Conservation (phyloP, 2,329 filamentous ascomycete species). For the Lasiodiplodia citricola region DNA sequence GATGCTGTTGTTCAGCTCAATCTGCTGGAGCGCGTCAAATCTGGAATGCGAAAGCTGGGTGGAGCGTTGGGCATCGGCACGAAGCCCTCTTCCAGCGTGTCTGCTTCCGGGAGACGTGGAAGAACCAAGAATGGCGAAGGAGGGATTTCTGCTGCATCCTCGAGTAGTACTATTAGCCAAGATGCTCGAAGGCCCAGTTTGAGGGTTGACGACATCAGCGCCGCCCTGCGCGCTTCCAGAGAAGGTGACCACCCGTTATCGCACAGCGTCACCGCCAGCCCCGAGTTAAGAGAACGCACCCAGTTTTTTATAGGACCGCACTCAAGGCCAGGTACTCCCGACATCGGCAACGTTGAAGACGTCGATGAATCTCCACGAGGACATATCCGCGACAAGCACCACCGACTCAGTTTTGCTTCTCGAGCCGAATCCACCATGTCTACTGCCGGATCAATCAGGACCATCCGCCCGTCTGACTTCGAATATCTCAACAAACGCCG, state of each 20-base stretch:
- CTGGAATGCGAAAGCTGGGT: conserved; percentile 68
- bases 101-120: conserved; percentile 57
- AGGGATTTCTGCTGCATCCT: conserved; percentile 58
- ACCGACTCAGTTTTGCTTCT: conserved; percentile 44
- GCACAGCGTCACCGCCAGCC: conserved; percentile 74
- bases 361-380: conserved; percentile 31
- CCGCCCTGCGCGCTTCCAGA: conserved; percentile 55
- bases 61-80: conserved; percentile 61
- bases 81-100: background rate
- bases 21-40: conserved; percentile 82
- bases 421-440: conserved; percentile 44
- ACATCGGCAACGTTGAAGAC: conserved; percentile 36
- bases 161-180: conserved; percentile 61
- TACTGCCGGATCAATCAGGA: conserved; percentile 50
- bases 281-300: conserved; percentile 54
- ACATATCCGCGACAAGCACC: conserved; percentile 31
- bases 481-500: conserved; percentile 31
- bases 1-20: conserved; percentile 88
- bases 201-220: conserved; percentile 63
- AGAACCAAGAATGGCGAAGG: conserved; percentile 61
- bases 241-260: conserved; percentile 73
- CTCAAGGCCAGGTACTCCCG: conserved; percentile 49
- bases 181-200: conserved; percentile 63
- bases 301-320: conserved; percentile 46
- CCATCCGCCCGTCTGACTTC: conserved; percentile 50